Evolutionary conservation across 768 basidiomycete genomes (phyloP).

Genomic region (Pleurotus giganteus): DNA sequence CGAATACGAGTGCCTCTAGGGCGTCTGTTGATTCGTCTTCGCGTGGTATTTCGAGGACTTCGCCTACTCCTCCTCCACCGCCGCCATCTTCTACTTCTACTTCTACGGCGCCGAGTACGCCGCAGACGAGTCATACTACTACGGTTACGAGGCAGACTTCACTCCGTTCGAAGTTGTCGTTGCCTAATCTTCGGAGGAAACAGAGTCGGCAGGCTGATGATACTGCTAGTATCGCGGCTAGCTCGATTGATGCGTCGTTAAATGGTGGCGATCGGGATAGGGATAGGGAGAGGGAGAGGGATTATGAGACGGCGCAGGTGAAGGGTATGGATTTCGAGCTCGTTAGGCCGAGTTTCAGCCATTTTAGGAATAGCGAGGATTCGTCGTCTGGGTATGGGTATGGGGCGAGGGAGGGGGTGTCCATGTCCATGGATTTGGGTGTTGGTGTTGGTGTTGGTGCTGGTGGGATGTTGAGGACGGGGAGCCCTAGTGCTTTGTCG

Average conservation of each 20-base stretch:
- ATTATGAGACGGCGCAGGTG: constrained; percentile 66
- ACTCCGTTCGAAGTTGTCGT: constrained; percentile 62
- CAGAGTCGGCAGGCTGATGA: constrained; percentile 34
- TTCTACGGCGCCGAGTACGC: constrained; percentile 2
- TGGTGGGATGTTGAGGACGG: constrained; percentile 30
- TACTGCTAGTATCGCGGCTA: constrained; percentile 19
- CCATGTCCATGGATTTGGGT: constrained; percentile 30
- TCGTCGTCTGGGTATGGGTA: constrained; percentile 34
- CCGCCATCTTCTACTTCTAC: too few species aligned
- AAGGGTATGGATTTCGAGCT: constrained; percentile 83
- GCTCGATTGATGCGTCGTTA: constrained; percentile 12
- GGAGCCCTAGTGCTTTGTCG: constrained; percentile 46
- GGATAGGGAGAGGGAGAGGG: too few species aligned
- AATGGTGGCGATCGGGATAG: constrained; percentile 14
- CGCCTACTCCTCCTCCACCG: background rate
- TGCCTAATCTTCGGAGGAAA: constrained; percentile 61
- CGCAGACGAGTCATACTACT: constrained; percentile 35
- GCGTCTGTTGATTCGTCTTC: background rate
- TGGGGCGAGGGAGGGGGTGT: constrained; percentile 29
- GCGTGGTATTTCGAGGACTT: background rate
- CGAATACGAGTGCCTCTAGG: background rate
- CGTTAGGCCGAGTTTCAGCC: constrained; percentile 56
- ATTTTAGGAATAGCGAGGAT: constrained; percentile 53
- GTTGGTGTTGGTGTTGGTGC: background rate
- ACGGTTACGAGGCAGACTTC: constrained; percentile 38